phyloP scores from a whole-genome alignment of 805 yeast species.

The Starmerella bombi region DNA sequence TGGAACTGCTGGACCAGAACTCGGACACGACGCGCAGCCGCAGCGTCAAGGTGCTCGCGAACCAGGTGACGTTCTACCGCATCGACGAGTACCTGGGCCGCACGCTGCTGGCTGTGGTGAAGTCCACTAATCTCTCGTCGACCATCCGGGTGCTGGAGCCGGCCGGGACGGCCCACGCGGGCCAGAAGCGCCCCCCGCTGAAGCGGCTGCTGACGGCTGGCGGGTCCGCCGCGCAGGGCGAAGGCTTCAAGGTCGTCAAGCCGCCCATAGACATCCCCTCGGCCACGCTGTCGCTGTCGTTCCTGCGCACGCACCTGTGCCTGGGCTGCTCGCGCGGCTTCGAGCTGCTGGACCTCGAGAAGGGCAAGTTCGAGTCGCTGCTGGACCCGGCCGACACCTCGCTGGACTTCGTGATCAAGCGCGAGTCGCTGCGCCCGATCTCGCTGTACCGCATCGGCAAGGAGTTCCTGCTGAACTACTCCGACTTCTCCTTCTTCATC shows the following conservation, averaged over 20 bases:
- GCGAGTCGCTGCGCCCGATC: slow-evolving; percentile 75
- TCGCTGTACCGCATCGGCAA: slow-evolving; percentile 82
- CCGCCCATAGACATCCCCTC: slow-evolving; percentile 65
- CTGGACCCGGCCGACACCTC: slow-evolving; percentile 98
- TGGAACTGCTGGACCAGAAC: slow-evolving; percentile 39
- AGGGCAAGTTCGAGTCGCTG: slow-evolving; percentile 73
- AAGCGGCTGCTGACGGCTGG: slow-evolving; percentile 29
- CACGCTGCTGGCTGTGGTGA: slow-evolving; percentile 79
- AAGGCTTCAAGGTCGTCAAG: slow-evolving; percentile 54
- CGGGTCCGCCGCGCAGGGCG: slow-evolving; percentile 30
- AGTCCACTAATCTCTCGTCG: slow-evolving; percentile 62
- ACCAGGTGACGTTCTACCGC: slow-evolving; percentile 82
- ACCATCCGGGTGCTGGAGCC: slow-evolving; percentile 79
- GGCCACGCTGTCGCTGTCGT: slow-evolving; percentile 85
- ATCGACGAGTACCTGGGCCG: slow-evolving; percentile 87
- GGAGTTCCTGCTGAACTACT: slow-evolving; percentile 76
- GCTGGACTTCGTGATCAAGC: slow-evolving; percentile 76
- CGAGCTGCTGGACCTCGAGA: slow-evolving; percentile 79
- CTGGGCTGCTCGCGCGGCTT: slow-evolving; percentile 95
- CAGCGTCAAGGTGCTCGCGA: slow-evolving; percentile 62
- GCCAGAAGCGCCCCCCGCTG: slow-evolving; percentile 30
- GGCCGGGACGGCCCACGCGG: slow-evolving; percentile 34
- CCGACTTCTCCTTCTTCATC: slow-evolving; percentile 89
- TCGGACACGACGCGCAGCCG: slow-evolving; percentile 34
- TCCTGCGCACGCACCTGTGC: slow-evolving; percentile 75